These are phyloP conservation scores for Calonectria montana DNA, from an alignment of 2,329 filamentous ascomycete species.

Conservation along the genomic window DNA sequence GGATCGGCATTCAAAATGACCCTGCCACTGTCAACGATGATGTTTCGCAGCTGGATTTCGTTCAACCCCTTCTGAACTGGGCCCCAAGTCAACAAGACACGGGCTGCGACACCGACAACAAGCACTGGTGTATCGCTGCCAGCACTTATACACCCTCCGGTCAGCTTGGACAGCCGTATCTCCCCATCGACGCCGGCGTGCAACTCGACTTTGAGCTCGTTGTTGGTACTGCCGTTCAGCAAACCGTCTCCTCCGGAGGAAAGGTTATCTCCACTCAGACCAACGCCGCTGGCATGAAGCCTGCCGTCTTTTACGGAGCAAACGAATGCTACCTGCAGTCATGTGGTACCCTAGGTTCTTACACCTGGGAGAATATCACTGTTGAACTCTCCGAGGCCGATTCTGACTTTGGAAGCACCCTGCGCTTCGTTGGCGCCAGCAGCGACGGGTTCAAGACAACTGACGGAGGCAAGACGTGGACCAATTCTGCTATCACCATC, in stretches of 20 bases:
- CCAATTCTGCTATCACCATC: slow-evolving; percentile 16
- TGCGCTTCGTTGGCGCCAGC: slow-evolving; percentile 10
- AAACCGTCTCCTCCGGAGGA: slow-evolving; percentile 22
- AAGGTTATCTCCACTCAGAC: slow-evolving; percentile 26
- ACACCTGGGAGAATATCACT: slow-evolving; percentile 25
- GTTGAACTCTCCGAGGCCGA: slow-evolving; percentile 22
- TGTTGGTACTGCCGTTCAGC: slow-evolving; percentile 12
- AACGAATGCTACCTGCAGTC: slow-evolving; percentile 30
- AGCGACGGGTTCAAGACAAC: slow-evolving; percentile 18
- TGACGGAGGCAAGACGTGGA: slow-evolving; percentile 29
- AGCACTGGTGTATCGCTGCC: slow-evolving; percentile 23
- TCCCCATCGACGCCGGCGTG: slow-evolving; percentile 3
- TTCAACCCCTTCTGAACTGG: slow-evolving; percentile 28
- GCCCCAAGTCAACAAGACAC: slow-evolving; percentile 17
- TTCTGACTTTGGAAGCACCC: slow-evolving; percentile 18
- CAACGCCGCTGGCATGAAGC: slow-evolving; percentile 29
- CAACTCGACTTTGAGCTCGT: slow-evolving; percentile 27
- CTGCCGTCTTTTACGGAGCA: slow-evolving; percentile 26
- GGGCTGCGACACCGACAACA: slow-evolving; percentile 25
- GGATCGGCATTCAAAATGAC: slow-evolving; percentile 28
- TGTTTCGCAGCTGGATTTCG: slow-evolving; percentile 18
- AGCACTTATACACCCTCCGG: slow-evolving; percentile 24
- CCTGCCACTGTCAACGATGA: slow-evolving; percentile 14
- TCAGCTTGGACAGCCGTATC: slow-evolving; percentile 16
- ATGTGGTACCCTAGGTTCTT: slow-evolving; percentile 17